Conservation (phyloP, 2,329 filamentous ascomycete species). For the Thermochaetoides dissita region DNA sequence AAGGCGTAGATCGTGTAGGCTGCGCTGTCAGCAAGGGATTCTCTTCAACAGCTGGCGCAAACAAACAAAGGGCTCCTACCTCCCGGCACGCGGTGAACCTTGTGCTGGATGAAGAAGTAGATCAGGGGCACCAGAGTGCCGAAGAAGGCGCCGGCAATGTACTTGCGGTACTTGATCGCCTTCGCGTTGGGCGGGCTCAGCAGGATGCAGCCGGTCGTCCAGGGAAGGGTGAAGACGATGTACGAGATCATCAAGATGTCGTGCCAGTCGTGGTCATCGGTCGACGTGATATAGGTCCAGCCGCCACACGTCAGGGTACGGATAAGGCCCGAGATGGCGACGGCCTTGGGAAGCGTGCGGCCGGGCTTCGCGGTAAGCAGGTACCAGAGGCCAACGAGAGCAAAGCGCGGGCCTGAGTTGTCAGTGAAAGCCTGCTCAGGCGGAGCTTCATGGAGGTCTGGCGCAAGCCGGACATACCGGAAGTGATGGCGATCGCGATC, state of each 20-base stretch:
- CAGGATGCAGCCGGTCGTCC: slow-evolving; percentile 82
- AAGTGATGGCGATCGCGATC: slow-evolving; percentile 92
- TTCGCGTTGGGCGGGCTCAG: slow-evolving; percentile 72
- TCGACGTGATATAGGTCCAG: slow-evolving; percentile 97
- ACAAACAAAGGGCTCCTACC: slow-evolving; percentile 37
- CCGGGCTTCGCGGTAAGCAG: slow-evolving; percentile 67
- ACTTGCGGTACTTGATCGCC: slow-evolving; percentile 80
- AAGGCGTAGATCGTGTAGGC: slow-evolving; percentile 96
- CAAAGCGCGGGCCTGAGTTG: slow-evolving; percentile 65
- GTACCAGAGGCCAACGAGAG: slow-evolving; percentile 84
- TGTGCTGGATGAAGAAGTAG: slow-evolving; percentile 98
- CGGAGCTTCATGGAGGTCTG: not conserved
- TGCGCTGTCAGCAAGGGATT: slow-evolving; percentile 23
- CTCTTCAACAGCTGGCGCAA: too few species aligned
- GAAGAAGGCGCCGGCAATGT: slow-evolving; percentile 72
- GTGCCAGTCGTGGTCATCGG: slow-evolving; percentile 96
- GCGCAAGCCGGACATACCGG: slow-evolving; percentile 39
- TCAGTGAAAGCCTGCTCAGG: slow-evolving; percentile 1
- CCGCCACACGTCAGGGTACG: slow-evolving; percentile 89
- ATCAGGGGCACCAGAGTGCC: slow-evolving; percentile 78
- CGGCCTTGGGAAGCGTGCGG: slow-evolving; percentile 63
- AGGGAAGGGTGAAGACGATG: slow-evolving; percentile 82
- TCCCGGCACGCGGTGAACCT: slow-evolving; percentile 84
- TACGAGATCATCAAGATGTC: slow-evolving; percentile 99
- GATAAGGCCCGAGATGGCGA: slow-evolving; percentile 68